These are phyloP conservation scores for Trametes sp. DNA, from an alignment of 1,284 basidiomycete genomes.

Conservation along the genomic window DNA sequence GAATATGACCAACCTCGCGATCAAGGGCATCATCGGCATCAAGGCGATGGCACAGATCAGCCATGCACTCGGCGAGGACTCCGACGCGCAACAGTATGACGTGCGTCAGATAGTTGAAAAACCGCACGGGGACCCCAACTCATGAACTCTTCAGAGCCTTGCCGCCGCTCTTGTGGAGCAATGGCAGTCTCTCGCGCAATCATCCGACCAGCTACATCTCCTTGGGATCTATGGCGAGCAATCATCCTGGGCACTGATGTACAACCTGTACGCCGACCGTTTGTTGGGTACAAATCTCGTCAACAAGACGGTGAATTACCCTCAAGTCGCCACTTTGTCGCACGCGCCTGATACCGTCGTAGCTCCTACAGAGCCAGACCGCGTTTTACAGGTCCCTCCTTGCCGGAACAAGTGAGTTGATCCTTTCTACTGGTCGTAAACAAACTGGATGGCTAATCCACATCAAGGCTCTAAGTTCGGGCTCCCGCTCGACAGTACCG, in stretches of 20 bases:
- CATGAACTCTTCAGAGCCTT: conserved; percentile 16
- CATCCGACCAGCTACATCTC: conserved; percentile 46
- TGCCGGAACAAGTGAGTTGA: background rate
- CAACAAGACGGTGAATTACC: conserved; percentile 29
- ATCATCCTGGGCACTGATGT: conserved; percentile 63
- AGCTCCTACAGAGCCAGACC: conserved; percentile 22
- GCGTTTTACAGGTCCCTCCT: conserved; percentile 20
- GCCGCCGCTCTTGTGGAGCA: conserved; percentile 32
- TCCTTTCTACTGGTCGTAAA: too few species aligned
- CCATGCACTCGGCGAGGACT: conserved; percentile 54
- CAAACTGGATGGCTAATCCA: too few species aligned
- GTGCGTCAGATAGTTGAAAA: conserved; percentile 43
- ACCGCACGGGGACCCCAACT: background rate
- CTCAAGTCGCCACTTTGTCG: too few species aligned
- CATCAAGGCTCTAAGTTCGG: conserved; percentile 4
- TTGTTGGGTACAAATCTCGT: conserved; percentile 49
- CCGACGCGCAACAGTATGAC: conserved; percentile 56
- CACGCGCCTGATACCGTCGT: background rate
- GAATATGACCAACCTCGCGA: conserved; percentile 79
- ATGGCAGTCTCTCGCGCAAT: conserved; percentile 44
- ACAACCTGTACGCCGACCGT: conserved; percentile 73
- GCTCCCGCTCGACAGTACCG: background rate
- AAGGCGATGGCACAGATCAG: conserved; percentile 69
- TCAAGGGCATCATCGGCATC: conserved; percentile 76
- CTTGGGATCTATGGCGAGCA: conserved; percentile 51